Conservation (phyloP, 164 flowering plant species). For the Vitis riparia region DNA sequence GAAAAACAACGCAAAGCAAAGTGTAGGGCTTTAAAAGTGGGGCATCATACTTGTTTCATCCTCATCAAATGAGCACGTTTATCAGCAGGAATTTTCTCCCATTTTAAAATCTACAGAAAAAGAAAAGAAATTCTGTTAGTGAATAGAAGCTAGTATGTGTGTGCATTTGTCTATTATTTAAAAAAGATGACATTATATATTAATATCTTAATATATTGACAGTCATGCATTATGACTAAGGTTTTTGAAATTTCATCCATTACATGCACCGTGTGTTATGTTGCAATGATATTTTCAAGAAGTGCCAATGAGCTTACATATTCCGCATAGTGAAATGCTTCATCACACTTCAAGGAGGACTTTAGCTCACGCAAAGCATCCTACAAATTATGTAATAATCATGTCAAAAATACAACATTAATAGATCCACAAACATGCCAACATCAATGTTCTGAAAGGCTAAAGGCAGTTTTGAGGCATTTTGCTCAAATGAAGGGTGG, state of each 20-base stretch:
- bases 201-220: too few relatives aligned
- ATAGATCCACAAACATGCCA: not conserved
- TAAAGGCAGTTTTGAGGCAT: too few relatives aligned
- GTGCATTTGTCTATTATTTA: not conserved
- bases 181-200: too few relatives aligned
- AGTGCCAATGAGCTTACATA: slow-evolving; percentile 50
- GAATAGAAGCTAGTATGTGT: not conserved
- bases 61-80: slow-evolving; percentile 77
- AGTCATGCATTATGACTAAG: not conserved
- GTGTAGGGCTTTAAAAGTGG: not conserved
- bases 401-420: not conserved
- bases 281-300: not conserved
- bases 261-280: not conserved
- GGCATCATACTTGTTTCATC: slow-evolving; percentile 65
- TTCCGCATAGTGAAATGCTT: slow-evolving; percentile 80
- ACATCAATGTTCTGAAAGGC: too few relatives aligned
- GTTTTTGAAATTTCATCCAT: not conserved
- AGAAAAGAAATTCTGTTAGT: slow-evolving; percentile 1
- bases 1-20: too few relatives aligned
- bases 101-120: slow-evolving; percentile 58
- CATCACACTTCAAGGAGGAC: slow-evolving; percentile 62
- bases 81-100: slow-evolving; percentile 89
- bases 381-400: slow-evolving; percentile 31
- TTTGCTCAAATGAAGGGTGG: too few relatives aligned
- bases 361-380: slow-evolving; percentile 64